These are phyloP conservation scores for Suillus lakei DNA, from an alignment of 768 basidiomycete species.

Conservation along the genomic window DNA sequence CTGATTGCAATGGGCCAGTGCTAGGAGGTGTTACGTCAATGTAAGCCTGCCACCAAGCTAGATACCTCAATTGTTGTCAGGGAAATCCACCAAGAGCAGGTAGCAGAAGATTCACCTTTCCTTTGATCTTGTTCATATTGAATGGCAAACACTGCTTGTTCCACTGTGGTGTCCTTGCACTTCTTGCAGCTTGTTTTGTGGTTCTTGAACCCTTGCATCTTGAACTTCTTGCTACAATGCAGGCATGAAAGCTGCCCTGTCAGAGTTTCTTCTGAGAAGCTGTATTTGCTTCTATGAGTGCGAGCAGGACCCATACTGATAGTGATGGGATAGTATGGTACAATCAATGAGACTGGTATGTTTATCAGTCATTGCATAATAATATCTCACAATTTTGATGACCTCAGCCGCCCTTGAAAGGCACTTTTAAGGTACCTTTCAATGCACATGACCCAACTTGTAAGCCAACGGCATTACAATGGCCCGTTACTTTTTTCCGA, in stretches of 20 bases:
- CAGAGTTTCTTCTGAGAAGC: not conserved
- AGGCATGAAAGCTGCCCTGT: not conserved
- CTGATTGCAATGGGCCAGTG: not conserved
- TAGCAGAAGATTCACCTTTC: not conserved
- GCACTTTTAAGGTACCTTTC: not conserved
- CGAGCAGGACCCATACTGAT: not conserved
- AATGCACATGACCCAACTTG: not conserved
- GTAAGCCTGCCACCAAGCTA: not conserved
- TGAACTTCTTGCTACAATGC: not conserved
- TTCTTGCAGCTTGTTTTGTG: not conserved
- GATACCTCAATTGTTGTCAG: not conserved
- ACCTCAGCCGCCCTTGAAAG: not conserved
- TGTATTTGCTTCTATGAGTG: not conserved
- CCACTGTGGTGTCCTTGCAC: not conserved
- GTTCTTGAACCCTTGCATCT: not conserved
- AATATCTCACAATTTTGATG: not conserved
- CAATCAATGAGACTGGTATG: not conserved
- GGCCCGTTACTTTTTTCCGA: no score
- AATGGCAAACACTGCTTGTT: not conserved
- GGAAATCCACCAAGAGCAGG: not conserved
- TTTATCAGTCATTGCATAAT: not conserved
- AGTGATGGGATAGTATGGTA: not conserved
- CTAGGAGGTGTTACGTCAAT: not conserved
- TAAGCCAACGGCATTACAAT: no score
- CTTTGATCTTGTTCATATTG: not conserved